Evolutionary conservation across 495 filamentous ascomycete genomes (phyloP).

Genomic region (Penicillium riverlandense): DNA sequence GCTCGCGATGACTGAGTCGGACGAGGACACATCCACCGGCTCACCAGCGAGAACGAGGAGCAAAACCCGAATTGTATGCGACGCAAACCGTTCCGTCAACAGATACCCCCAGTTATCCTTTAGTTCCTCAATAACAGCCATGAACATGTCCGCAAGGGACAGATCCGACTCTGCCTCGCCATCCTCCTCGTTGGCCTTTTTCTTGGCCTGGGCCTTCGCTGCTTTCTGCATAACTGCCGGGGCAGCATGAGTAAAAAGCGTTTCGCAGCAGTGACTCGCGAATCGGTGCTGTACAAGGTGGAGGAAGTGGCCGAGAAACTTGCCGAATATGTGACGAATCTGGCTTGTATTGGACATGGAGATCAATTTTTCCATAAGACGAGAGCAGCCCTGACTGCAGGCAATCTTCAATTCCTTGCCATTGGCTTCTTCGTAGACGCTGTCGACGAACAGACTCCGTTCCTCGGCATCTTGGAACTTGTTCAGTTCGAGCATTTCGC

Average conservation of each 20-base stretch:
- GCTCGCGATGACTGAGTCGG: constrained; percentile 67
- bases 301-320: constrained; percentile 83
- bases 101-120: constrained; percentile 77
- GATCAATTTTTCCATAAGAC: constrained; percentile 87
- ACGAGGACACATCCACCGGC: constrained; percentile 57
- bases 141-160: constrained; percentile 79
- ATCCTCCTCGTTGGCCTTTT: constrained; percentile 21
- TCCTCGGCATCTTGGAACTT: constrained; percentile 75
- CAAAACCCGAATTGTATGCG: constrained; percentile 79
- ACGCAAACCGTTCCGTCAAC: constrained; percentile 82
- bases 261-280: constrained; percentile 94
- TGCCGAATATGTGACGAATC: constrained; percentile 75
- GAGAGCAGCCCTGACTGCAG: constrained; percentile 87
- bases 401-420: constrained; percentile 96
- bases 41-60: constrained; percentile 79
- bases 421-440: constrained; percentile 75
- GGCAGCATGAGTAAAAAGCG: constrained; percentile 76
- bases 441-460: constrained; percentile 69
- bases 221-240: constrained; percentile 62
- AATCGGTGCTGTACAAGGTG: constrained; percentile 90
- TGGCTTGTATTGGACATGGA: constrained; percentile 70
- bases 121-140: constrained; percentile 74
- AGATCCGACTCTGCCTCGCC: constrained; percentile 34
- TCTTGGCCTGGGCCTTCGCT: constrained; percentile 37
- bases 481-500: constrained; percentile 82